Percentiles rank a stretch among this genome's conserved stretches.
phyloP scores from a whole-genome alignment of 2,329 filamentous ascomycete genomes.

The Whalleya microplaca region DNA sequence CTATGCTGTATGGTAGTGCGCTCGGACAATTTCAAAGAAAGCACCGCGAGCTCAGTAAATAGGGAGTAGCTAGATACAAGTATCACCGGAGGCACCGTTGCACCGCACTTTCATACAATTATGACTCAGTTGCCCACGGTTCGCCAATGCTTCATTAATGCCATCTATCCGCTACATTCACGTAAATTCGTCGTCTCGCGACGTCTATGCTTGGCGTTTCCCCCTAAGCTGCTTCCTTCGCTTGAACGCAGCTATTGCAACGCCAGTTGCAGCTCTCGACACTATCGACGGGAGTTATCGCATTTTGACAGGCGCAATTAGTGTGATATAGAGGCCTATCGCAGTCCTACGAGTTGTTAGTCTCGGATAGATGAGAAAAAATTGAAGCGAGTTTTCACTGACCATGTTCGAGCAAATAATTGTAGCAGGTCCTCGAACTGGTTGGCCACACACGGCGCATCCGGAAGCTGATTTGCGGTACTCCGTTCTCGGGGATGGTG shows the following conservation, averaged over 20 bases:
- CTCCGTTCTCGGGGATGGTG: conserved; percentile 34
- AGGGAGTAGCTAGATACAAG: not conserved
- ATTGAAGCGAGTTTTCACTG: conserved; percentile 25
- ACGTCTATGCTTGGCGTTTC: not conserved
- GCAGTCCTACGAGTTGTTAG: conserved; percentile 20
- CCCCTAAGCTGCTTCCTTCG: conserved; percentile 9
- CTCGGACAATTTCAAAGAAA: not conserved
- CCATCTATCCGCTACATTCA: not conserved
- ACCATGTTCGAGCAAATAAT: conserved; percentile 57
- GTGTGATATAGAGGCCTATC: conserved; percentile 54
- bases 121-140: not conserved
- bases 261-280: conserved; percentile 45
- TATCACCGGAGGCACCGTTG: not conserved
- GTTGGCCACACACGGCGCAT: conserved; percentile 52
- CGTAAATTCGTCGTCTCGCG: not conserved
- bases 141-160: not conserved
- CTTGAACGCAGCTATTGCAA: conserved; percentile 46
- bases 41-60: not conserved
- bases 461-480: conserved; percentile 49
- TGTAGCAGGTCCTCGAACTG: conserved; percentile 51
- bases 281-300: conserved; percentile 41
- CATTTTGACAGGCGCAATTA: conserved; percentile 46
- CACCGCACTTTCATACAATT: not conserved
- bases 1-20: not conserved
- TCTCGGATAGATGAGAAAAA: not conserved